These are phyloP conservation scores for Microdochium nivale DNA, from an alignment of 2,329 filamentous ascomycete genomes.

Conservation along the genomic window DNA sequence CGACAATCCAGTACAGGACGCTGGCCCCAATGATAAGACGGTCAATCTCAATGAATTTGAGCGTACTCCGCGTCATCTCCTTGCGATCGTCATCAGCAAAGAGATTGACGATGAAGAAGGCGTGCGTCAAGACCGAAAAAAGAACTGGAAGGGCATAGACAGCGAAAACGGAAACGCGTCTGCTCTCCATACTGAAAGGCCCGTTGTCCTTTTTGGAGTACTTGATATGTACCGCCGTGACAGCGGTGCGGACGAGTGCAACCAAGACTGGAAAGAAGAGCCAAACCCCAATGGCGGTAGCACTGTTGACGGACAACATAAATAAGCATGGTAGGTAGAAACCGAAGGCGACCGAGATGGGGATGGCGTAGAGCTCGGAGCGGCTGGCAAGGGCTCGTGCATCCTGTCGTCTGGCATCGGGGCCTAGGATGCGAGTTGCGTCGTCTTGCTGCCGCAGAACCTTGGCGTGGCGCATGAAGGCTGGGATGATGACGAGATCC, in stretches of 20 bases:
- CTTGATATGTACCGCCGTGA: slow-evolving; percentile 16
- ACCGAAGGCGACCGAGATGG: slow-evolving; percentile 36
- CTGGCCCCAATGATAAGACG: slow-evolving; percentile 34
- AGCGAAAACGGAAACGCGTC: slow-evolving; percentile 24
- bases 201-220: slow-evolving; percentile 13
- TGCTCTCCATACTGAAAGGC: slow-evolving; percentile 34
- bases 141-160: slow-evolving; percentile 37
- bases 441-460: slow-evolving; percentile 16
- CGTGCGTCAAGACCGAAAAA: slow-evolving; percentile 33
- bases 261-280: slow-evolving; percentile 44
- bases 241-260: slow-evolving; percentile 28
- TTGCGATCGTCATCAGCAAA: slow-evolving; percentile 33
- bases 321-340: slow-evolving; percentile 35
- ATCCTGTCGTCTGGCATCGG: slow-evolving; percentile 8
- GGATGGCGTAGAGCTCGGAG: slow-evolving; percentile 50
- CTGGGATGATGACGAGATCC: slow-evolving; percentile 41
- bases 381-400: slow-evolving; percentile 27
- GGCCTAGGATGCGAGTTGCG: background rate
- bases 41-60: slow-evolving; percentile 38
- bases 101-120: slow-evolving; percentile 29
- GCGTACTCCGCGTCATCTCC: slow-evolving; percentile 38
- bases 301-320: slow-evolving; percentile 33
- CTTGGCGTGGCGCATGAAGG: slow-evolving; percentile 34
- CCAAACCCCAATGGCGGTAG: slow-evolving; percentile 33
- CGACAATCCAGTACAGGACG: slow-evolving; percentile 43